Evolutionary conservation across 202 grass and related monocot genomes (phyloP), one percentile per base, ranked within the genome.

Genomic region (Panicum hallii): DNA sequence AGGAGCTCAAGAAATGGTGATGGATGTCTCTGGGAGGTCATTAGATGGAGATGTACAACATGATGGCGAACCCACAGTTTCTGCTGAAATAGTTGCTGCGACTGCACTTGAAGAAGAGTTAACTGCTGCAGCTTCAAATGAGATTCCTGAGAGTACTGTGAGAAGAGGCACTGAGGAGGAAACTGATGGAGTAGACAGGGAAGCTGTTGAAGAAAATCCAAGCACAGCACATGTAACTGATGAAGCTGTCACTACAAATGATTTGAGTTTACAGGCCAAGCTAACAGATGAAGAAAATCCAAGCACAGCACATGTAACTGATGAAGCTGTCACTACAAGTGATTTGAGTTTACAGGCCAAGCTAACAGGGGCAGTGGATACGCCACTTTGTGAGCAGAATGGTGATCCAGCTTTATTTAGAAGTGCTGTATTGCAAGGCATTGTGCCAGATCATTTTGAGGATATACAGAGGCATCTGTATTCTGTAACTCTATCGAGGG

Each of bases 401-500:
- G 44, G 22, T 67, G 83, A 86, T 57, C 56, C 82, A 89, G 36
- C 68, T 79, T 63, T 62, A 58, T 65, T 50, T 86, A 62, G 34
- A 40, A 75, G 15, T 63, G 63, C 0, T 47, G n/a, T 75, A 36
- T 57, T 11, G 26, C 66, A 76, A 76, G 54, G 14, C 63, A 80
- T 58, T 9, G 42, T 61, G 66, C 70, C 56, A 64, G 68, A 85
- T 78, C 83, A 36, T 78, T 75, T 89, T 56, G 96, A 95, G 66
- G 77, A 67, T 82, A 86, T 91, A 74, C 79, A 44, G 77, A 89
- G 78, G n/a, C 79, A 96, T 74, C 75, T 99, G 36, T 99, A 96
- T 19, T 54, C 84, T 81, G 79, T 80, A 78, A 89, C 74, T 67
- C 1, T 96, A 28, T 88, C 74, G 4, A 99, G 84, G 78, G 88